Base-by-base conservation (phyloP, 306 rosid species). In the Albizia julibrissin region DNA sequence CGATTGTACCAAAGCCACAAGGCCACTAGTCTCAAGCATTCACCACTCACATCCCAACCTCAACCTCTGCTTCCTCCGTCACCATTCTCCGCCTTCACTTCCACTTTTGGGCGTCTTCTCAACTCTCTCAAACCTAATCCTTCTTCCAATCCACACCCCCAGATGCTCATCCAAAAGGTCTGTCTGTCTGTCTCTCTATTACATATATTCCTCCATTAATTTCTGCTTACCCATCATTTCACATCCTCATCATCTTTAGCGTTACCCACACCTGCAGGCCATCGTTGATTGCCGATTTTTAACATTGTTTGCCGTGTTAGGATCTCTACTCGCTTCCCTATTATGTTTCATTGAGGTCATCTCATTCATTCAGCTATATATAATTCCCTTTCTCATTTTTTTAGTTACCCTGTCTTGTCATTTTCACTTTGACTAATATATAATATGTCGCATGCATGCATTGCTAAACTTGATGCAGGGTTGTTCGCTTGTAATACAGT, bases 261-360 rank as follows among this genome's bases (percentile, higher is more conserved):
- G 4, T 3, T 11, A 24, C 54, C 73, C 6, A 9, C 74, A 42
- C 27, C 1, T 69, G 58, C 90, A 87, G 90, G 86, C 83, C 22
- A 82, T 87, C 40, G 52, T 85, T 34, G 86, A 87, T 76, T 87
- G 88, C 69, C 81, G 90, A 39, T 87, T 87, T 68, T 87, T 87
- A 9, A 87, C 90, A 0, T 76, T 84, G 74, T 77, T 87, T 1
- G 90, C 86, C 0, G 88, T 87, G 4, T 70, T 77, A 22, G 90
- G 90, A 76, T 79, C 90, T 76, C 80, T 87, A 82, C 72, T 87
- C 76, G 88, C 88, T 40, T 87, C 90, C 0, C 54, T 85, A 22
- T 73, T 87, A 81, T 87, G 88, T 74, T 87, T 87, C 49, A 6
- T 82, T 79, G 85, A 87, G 88, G 90, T 87, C 15, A 22, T 58